Conservation (phyloP, 2,329 filamentous ascomycete genomes). For the Aspergillus luchuensis region DNA sequence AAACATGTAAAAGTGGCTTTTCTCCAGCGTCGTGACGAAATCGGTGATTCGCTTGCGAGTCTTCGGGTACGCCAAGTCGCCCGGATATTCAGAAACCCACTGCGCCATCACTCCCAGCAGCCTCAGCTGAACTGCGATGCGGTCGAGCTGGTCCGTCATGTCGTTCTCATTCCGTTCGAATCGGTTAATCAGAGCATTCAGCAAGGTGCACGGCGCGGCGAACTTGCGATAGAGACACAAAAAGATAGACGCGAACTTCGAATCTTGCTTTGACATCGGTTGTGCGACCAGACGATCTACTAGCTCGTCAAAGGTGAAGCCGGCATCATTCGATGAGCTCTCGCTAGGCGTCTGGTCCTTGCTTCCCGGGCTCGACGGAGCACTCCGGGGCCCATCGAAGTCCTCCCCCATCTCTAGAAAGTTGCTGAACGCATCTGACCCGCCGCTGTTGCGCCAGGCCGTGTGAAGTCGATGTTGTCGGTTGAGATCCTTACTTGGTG, state of each 20-base stretch:
- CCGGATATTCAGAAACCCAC: conserved; percentile 88
- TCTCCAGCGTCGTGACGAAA: conserved; percentile 74
- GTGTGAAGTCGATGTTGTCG: conserved; percentile 39
- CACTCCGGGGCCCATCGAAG: conserved; percentile 33
- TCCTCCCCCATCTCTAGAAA: conserved; percentile 49
- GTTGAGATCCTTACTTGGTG: conserved; percentile 33
- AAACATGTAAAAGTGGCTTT: conserved; percentile 77
- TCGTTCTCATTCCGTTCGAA: conserved; percentile 74
- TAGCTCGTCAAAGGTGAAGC: conserved; percentile 62
- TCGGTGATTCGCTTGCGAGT: conserved; percentile 72
- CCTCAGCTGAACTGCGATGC: conserved; percentile 77
- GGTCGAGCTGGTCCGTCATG: conserved; percentile 71
- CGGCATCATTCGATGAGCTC: conserved; percentile 37
- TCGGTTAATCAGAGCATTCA: conserved; percentile 66
- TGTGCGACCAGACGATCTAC: conserved; percentile 84
- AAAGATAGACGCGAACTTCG: conserved; percentile 86
- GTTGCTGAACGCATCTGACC: conserved; percentile 45
- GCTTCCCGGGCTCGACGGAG: conserved; percentile 32
- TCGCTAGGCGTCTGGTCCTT: conserved; percentile 38
- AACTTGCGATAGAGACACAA: conserved; percentile 94
- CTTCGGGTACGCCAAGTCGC: conserved; percentile 80
- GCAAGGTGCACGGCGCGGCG: conserved; percentile 74
- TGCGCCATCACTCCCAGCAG: conserved; percentile 81
- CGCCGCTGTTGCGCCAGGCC: conserved; percentile 43
- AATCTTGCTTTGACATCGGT: conserved; percentile 81